These are phyloP conservation scores for Aspergillus taichungensis DNA, from an alignment of 495 filamentous ascomycete species.

Conservation along the genomic window DNA sequence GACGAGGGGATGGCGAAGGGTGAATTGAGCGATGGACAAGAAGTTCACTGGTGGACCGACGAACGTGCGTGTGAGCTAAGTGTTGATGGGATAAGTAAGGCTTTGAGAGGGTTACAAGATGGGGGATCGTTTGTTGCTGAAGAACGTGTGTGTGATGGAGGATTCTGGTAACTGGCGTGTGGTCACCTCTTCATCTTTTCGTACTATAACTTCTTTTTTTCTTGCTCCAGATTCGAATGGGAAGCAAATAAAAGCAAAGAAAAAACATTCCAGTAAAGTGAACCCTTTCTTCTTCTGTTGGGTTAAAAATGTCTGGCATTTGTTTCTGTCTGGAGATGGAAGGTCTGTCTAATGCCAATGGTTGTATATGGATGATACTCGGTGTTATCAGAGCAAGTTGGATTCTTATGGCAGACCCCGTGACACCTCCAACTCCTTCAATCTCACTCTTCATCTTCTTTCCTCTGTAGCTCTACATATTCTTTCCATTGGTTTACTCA, in stretches of 20 bases:
- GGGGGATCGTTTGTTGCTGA: constrained; percentile 20
- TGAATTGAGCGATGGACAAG: constrained; percentile 15
- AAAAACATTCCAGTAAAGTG: constrained; percentile 3
- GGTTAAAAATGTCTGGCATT: no score
- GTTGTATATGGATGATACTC: neutral
- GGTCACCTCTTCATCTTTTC: constrained; percentile 16
- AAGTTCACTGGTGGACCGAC: constrained; percentile 16
- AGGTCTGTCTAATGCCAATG: neutral
- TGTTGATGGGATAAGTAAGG: constrained; percentile 7
- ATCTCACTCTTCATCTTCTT: no score
- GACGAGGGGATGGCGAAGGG: constrained; percentile 17
- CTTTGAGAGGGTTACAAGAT: constrained; percentile 19
- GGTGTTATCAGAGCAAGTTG: no score
- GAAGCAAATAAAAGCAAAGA: constrained; percentile 14
- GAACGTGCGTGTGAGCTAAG: constrained; percentile 15
- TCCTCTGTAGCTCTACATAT: no score
- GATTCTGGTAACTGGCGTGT: constrained; percentile 13
- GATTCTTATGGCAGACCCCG: no score
- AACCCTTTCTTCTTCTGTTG: constrained; percentile 1
- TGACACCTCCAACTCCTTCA: no score
- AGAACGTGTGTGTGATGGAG: constrained; percentile 8
- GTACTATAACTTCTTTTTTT: constrained; percentile 16
- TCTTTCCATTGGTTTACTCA: neutral
- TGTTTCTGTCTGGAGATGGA: neutral
- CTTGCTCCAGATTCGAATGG: constrained; percentile 12